These are phyloP conservation scores for Backusella tarrabulga DNA, from an alignment of 192 early-diverging fungal species.

Conservation along the genomic window DNA sequence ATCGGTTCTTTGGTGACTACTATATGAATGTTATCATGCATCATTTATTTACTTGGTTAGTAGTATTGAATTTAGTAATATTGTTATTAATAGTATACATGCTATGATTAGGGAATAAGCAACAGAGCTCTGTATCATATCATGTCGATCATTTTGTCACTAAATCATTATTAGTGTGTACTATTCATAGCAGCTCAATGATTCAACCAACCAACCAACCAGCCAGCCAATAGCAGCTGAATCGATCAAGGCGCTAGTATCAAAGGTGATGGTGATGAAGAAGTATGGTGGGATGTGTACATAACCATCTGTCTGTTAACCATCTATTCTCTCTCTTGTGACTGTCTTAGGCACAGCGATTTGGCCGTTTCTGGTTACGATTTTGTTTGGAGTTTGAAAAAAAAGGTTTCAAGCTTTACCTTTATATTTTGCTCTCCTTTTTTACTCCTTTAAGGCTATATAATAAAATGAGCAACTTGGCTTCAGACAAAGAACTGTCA, in stretches of 20 bases:
- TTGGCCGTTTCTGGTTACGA: background rate
- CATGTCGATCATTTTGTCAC: too few relatives aligned
- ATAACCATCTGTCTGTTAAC: background rate
- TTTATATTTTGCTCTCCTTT: background rate
- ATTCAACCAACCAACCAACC: too few relatives aligned
- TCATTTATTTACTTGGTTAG: background rate
- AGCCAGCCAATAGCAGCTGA: background rate
- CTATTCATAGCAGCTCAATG: too few relatives aligned
- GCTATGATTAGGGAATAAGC: background rate
- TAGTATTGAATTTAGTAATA: background rate
- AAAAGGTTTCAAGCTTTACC: background rate
- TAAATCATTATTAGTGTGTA: too few relatives aligned
- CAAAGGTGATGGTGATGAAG: background rate
- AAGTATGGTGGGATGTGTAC: background rate
- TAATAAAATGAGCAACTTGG: background rate
- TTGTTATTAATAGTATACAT: background rate
- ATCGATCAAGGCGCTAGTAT: background rate
- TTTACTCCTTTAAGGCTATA: constrained; percentile 1
- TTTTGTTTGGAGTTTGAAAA: background rate
- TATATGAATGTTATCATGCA: background rate
- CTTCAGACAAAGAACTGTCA: background rate
- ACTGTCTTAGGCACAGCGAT: background rate
- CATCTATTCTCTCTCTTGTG: background rate
- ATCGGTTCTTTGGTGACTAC: background rate
- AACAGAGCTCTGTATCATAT: background rate